Evolutionary conservation across 371 early-diverging fungal species (phyloP).

Genomic region (Mucor saturninus): DNA sequence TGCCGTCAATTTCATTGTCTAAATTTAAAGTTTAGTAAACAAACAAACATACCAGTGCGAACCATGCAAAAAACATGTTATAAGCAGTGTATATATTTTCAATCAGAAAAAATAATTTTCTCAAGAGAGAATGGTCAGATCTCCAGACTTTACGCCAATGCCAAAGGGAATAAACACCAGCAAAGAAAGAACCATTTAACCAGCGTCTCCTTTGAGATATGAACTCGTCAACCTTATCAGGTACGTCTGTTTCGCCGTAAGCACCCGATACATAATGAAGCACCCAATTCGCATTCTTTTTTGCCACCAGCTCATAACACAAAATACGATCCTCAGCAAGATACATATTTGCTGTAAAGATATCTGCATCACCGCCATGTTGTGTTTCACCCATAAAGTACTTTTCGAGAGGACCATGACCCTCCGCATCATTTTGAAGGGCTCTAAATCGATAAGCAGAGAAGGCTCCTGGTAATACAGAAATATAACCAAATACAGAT

Average conservation of each 20-base stretch:
- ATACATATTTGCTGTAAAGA: slow-evolving; percentile 78
- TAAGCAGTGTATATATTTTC: slow-evolving; percentile 64
- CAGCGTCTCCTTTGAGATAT: slow-evolving; percentile 90
- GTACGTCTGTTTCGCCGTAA: slow-evolving; percentile 89
- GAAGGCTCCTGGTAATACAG: slow-evolving; percentile 96
- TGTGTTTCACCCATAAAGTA: slow-evolving; percentile 95
- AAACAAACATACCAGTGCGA: slow-evolving; percentile 58
- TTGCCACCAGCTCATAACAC: slow-evolving; percentile 86
- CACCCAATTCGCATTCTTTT: slow-evolving; percentile 69
- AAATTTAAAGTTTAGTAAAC: background rate
- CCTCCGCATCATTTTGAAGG: slow-evolving; percentile 71
- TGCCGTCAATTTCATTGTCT: background rate
- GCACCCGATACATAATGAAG: slow-evolving; percentile 72
- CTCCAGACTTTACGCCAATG: slow-evolving; percentile 58
- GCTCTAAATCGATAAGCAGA: slow-evolving; percentile 94
- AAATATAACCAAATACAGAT: slow-evolving; percentile 96
- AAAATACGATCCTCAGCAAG: slow-evolving; percentile 88
- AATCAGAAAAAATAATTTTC: slow-evolving; percentile 65
- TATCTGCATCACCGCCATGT: slow-evolving; percentile 75
- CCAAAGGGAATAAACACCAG: slow-evolving; percentile 54
- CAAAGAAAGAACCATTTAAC: slow-evolving; percentile 82
- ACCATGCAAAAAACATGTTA: slow-evolving; percentile 71
- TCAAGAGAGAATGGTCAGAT: slow-evolving; percentile 58
- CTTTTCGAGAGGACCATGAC: slow-evolving; percentile 79
- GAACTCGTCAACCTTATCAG: slow-evolving; percentile 73